These are phyloP conservation scores for Syzygium malaccense DNA, from an alignment of 441 rosid genomes.

Conservation along the genomic window DNA sequence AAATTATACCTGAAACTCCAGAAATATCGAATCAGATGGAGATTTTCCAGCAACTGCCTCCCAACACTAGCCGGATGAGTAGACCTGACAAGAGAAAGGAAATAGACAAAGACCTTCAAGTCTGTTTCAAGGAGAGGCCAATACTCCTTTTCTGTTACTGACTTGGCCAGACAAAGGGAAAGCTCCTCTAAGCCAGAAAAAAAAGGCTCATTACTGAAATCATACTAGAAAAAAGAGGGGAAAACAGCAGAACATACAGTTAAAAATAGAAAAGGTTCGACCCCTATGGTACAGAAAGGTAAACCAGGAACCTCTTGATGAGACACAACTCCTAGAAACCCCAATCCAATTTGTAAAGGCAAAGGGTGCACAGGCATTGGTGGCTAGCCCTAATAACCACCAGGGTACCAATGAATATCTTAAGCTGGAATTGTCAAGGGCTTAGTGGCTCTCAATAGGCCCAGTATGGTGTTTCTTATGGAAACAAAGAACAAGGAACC, in stretches of 20 bases:
- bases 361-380: not conserved
- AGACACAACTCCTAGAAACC: not conserved
- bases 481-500: not conserved
- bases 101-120: not conserved
- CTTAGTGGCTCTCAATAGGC: not conserved
- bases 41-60: not conserved
- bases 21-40: not conserved
- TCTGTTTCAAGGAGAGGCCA: fast-evolving
- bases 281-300: not conserved
- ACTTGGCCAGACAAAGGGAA: not conserved
- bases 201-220: fast-evolving
- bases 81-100: not conserved
- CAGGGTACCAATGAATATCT: not conserved
- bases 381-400: not conserved
- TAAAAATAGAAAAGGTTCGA: not conserved
- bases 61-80: not conserved
- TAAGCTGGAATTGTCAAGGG: not conserved
- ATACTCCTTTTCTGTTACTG: not conserved
- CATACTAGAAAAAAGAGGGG: not conserved
- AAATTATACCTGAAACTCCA: not conserved
- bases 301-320: not conserved
- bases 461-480: not conserved
- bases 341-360: fast-evolving
- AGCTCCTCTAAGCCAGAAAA: not conserved
- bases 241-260: not conserved